These are phyloP conservation scores for Chimonanthus praecox DNA, from an alignment of 164 flowering plant genomes.

Conservation along the genomic window DNA sequence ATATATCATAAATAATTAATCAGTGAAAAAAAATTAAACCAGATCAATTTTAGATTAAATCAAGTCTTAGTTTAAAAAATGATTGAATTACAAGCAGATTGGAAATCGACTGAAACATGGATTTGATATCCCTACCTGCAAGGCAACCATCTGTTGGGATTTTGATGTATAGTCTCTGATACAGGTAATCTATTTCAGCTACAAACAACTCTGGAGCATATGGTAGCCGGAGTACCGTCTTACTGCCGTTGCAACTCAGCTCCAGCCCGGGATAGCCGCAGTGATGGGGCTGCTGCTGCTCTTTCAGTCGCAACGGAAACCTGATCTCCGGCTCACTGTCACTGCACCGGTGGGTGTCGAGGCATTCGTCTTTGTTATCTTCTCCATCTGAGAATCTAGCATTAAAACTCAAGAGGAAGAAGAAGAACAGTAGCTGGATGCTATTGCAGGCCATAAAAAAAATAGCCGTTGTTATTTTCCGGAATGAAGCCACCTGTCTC, in stretches of 20 bases:
- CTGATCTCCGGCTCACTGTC: background rate
- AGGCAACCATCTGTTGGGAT: background rate
- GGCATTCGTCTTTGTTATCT: background rate
- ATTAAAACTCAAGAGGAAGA: too few relatives aligned
- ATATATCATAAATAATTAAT: too few relatives aligned
- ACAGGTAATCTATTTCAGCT: background rate
- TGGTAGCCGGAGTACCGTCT: constrained; percentile 2
- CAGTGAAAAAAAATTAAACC: too few relatives aligned
- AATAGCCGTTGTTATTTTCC: too few relatives aligned
- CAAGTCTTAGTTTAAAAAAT: too few relatives aligned
- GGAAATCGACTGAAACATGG: background rate
- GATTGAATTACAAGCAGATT: background rate
- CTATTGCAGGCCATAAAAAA: too few relatives aligned
- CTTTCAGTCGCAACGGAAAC: background rate
- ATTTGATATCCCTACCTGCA: background rate
- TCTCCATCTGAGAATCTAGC: too few relatives aligned
- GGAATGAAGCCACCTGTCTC: too few relatives aligned
- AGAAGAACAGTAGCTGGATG: too few relatives aligned
- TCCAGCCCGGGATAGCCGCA: constrained; percentile 6
- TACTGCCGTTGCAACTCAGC: background rate
- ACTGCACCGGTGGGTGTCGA: background rate
- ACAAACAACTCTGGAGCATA: background rate
- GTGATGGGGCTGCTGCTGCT: background rate
- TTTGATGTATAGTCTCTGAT: background rate
- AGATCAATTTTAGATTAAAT: background rate